Evolutionary conservation across 2,329 filamentous ascomycete genomes (phyloP), one percentile per base, ranked within the genome.

Genomic region (Tympanopsis confertula): DNA sequence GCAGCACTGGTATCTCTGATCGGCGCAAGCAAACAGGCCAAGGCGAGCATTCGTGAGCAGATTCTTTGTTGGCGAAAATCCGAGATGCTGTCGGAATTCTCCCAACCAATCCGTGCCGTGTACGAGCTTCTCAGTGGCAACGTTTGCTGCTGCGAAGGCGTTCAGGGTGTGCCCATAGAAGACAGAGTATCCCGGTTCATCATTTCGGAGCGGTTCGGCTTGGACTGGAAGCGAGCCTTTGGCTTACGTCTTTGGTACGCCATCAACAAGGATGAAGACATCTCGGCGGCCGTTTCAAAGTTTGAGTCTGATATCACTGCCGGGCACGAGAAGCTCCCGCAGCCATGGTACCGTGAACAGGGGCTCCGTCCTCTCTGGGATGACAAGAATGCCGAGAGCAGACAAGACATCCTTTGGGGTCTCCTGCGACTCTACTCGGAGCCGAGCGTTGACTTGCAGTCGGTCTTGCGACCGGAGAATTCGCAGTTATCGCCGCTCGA

Each of bases 171-270:
- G 4, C 74, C 84, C 1, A 62, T 81, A 5, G 89, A 96, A 56
- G 86, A 96, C 58, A 78, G 83, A 32, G 72, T 82, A 28, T 72
- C 79, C 13, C 80, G 81, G 0, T 94, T 96, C 52, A 70, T 78
- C 38, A 84, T 98, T 45, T 84, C 86, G 1, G 73, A 83, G 49
- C 79, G 80, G 35, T 98, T 95, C 54, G 77, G 77, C 4, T 68
- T 98, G 24, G 84, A 93, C 54, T 98, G 91, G 91, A 80, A 86
- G 56, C 88, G 94, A 52, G 81, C 88, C 1, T 94, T 98, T 56
- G 89, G 86, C 7, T 69, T 98, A 36, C 78, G 88, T 32, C 67
- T 98, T 2, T 95, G 87, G 84, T 98, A 94, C 55, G 80, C 79
- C 33, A 83, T 78, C 29, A 68, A 73, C 2, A 65, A 73, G 22